These are phyloP conservation scores for Epichloe amarillans DNA, from an alignment of 2,329 filamentous ascomycete species.

Conservation along the genomic window DNA sequence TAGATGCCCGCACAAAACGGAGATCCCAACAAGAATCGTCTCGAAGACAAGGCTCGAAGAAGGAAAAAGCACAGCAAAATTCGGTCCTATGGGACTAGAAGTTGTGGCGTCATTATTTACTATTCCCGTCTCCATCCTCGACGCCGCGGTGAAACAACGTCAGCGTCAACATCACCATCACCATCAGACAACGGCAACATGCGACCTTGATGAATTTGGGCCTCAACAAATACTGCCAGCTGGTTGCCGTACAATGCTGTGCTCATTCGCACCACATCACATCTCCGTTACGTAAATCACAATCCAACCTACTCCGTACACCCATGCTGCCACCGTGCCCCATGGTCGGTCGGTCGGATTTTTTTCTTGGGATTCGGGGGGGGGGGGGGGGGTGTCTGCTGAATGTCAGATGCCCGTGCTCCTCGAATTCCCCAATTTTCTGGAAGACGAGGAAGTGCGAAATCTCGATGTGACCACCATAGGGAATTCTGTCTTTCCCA, in stretches of 20 bases:
- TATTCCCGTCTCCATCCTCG: background rate
- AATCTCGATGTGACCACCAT: background rate
- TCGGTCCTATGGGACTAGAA: background rate
- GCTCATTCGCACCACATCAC: too few relatives aligned
- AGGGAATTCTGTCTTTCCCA: background rate
- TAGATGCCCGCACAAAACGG: slow-evolving; percentile 7
- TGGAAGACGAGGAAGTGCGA: background rate
- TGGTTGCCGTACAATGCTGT: too few relatives aligned
- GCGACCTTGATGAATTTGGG: too few relatives aligned
- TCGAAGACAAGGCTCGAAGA: background rate
- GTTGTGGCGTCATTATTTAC: background rate
- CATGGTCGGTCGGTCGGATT: too few relatives aligned
- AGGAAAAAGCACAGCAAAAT: background rate
- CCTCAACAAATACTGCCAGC: too few relatives aligned
- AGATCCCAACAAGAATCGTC: slow-evolving; percentile 3
- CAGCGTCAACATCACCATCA: too few relatives aligned
- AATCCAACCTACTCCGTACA: too few relatives aligned
- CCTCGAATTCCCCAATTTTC: background rate
- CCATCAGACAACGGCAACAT: too few relatives aligned
- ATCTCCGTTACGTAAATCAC: too few relatives aligned
- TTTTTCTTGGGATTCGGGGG: background rate
- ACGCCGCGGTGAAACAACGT: background rate
- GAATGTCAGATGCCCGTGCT: background rate
- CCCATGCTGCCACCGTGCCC: too few relatives aligned
- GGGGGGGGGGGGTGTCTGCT: background rate